Conservation (phyloP, 345 rosid genomes). For the Eucalyptus sp. region DNA sequence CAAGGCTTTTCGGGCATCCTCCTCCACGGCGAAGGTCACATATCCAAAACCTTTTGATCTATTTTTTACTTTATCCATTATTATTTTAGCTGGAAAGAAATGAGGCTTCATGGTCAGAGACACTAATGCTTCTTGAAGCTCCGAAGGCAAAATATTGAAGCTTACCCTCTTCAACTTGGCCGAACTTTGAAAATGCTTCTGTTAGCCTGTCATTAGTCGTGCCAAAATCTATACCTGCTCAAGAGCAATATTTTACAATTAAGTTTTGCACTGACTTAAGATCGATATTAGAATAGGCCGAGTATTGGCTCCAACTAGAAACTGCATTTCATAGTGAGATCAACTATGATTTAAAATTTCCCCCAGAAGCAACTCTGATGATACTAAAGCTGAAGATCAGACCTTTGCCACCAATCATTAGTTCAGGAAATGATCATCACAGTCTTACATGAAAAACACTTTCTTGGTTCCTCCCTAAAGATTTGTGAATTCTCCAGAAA, state of each 20-base stretch:
- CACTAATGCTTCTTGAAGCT: not conserved
- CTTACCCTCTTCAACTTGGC: constrained; percentile 37
- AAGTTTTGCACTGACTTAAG: not conserved
- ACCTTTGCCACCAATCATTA: not conserved
- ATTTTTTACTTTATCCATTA: constrained; percentile 18
- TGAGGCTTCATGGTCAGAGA: not conserved
- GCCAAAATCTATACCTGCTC: constrained; percentile 38
- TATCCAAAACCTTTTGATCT: constrained; percentile 53
- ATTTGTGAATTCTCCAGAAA: not conserved
- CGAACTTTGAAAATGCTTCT: constrained; percentile 46
- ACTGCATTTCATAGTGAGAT: not conserved
- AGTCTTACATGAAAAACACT: not conserved
- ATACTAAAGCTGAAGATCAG: not conserved
- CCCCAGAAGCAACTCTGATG: not conserved
- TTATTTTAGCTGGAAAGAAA: constrained; percentile 22
- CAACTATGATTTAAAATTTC: not conserved
- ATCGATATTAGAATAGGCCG: not conserved
- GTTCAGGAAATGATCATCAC: not conserved
- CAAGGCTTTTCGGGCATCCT: constrained; percentile 41
- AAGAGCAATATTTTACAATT: not conserved
- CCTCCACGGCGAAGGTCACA: constrained; percentile 33
- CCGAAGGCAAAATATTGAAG: not conserved
- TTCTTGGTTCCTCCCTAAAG: not conserved
- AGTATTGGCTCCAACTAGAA: not conserved
- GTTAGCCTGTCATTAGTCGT: constrained; percentile 28